Evolutionary conservation across 2,329 filamentous ascomycete genomes (phyloP).

Genomic region (Pseudocercospora ulei): DNA sequence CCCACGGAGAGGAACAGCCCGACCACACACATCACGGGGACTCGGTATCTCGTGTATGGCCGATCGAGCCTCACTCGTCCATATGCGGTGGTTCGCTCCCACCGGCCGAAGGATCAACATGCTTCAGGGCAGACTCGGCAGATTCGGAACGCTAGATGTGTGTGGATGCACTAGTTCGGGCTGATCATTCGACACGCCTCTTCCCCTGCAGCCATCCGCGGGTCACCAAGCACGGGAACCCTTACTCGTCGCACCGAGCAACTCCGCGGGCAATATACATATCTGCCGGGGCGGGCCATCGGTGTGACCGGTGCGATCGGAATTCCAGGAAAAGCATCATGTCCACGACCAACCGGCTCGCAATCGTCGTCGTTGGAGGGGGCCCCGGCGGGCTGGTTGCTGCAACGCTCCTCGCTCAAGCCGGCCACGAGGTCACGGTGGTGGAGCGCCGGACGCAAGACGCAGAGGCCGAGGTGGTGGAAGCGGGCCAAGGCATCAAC

Average conservation of each 20-base stretch:
- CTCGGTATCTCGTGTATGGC: too few relatives aligned
- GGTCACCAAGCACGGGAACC: too few relatives aligned
- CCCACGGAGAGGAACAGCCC: too few relatives aligned
- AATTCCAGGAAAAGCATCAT: too few relatives aligned
- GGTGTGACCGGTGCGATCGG: too few relatives aligned
- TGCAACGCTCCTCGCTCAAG: conserved; percentile 33
- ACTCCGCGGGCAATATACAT: background rate
- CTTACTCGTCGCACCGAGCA: too few relatives aligned
- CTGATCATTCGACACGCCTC: background rate
- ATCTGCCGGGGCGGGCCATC: too few relatives aligned
- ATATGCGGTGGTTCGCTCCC: too few relatives aligned
- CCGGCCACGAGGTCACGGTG: conserved; percentile 32
- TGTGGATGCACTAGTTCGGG: too few relatives aligned
- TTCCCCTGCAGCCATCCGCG: too few relatives aligned
- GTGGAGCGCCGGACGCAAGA: conserved; percentile 28
- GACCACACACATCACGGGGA: too few relatives aligned
- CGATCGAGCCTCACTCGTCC: too few relatives aligned
- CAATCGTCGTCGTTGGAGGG: conserved; percentile 33
- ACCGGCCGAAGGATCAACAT: conserved; percentile 3
- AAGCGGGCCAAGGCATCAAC: conserved; percentile 11
- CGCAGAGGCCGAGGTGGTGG: conserved; percentile 1
- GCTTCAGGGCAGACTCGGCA: conserved; percentile 3
- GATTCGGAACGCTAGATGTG: conserved; percentile 2
- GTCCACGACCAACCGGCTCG: conserved; percentile 14
- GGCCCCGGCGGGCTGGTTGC: conserved; percentile 33